A percentile compares a stretch with the other conserved stretches of the same genome.
Evolutionary conservation across 148 eudicot species (phyloP).

Genomic region (Spergularia marina): DNA sequence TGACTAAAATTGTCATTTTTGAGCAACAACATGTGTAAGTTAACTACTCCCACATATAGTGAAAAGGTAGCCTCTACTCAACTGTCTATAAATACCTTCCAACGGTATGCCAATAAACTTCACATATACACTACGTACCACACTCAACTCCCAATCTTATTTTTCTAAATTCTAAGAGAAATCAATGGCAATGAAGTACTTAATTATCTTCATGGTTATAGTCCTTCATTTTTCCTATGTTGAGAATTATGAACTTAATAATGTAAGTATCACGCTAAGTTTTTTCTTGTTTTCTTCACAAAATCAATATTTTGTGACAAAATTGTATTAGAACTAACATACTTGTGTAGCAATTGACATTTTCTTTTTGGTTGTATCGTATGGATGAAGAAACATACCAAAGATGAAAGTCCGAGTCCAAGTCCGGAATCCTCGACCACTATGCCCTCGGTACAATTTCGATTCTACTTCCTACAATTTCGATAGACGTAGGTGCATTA

Average conservation of each 20-base stretch:
- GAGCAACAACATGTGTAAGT: slow-evolving; percentile 3
- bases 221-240: slow-evolving; percentile 20
- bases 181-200: slow-evolving; percentile 19
- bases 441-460: slow-evolving; percentile 17
- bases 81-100: slow-evolving; percentile 27
- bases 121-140: background rate
- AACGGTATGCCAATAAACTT: slow-evolving; percentile 13
- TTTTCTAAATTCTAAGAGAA: background rate
- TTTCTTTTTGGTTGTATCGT: background rate
- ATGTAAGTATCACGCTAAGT: slow-evolving; percentile 1
- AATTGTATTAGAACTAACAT: no score
- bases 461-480: background rate
- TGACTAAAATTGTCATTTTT: background rate
- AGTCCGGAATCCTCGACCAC: slow-evolving; percentile 20
- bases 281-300: background rate
- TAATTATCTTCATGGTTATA: slow-evolving; percentile 17
- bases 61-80: background rate
- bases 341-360: background rate
- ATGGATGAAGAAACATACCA: background rate
- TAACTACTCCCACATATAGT: background rate
- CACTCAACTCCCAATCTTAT: background rate
- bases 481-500: no score
- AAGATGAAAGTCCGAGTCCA: slow-evolving; percentile 18
- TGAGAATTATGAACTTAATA: slow-evolving; percentile 11
- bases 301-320: background rate